Conservation (phyloP, 2,329 filamentous ascomycete genomes). For the Alternaria ethzedia region DNA sequence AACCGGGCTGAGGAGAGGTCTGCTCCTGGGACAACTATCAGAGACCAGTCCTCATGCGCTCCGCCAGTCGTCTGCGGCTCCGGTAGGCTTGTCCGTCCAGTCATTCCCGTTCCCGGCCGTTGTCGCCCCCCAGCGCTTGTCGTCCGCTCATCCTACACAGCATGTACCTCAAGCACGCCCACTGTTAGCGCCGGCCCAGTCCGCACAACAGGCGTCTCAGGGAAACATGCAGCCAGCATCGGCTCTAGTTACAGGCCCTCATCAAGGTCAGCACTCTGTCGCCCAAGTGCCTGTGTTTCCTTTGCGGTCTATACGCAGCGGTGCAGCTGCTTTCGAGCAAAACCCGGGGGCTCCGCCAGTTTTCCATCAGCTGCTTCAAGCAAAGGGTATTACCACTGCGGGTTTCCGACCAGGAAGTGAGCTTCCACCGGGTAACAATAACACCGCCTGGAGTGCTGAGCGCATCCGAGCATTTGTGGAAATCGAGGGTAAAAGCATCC, state of each 20-base stretch:
- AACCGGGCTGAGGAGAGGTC: background rate
- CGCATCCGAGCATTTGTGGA: slow-evolving; percentile 3
- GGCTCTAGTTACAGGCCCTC: background rate
- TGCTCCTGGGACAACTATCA: background rate
- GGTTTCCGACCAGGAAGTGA: background rate
- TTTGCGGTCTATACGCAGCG: background rate
- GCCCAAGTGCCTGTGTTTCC: background rate
- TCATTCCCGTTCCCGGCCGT: background rate
- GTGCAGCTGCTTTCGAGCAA: background rate
- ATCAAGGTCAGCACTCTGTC: background rate
- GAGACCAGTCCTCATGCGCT: too few species aligned
- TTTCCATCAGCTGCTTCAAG: background rate
- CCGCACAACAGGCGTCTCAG: background rate
- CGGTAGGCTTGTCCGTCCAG: background rate
- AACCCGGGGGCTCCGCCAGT: background rate
- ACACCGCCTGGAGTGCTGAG: slow-evolving; percentile 5
- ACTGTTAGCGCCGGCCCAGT: background rate
- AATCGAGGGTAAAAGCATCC: background rate
- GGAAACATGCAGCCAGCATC: background rate
- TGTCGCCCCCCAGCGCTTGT: background rate
- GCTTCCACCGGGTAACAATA: background rate
- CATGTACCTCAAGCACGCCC: background rate
- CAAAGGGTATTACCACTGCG: background rate
- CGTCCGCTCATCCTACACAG: background rate
- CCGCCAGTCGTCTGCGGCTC: background rate